Evolutionary conservation across 1,284 basidiomycete species (phyloP), one percentile per base, ranked within the genome.

Genomic region (Tilletia indica): DNA sequence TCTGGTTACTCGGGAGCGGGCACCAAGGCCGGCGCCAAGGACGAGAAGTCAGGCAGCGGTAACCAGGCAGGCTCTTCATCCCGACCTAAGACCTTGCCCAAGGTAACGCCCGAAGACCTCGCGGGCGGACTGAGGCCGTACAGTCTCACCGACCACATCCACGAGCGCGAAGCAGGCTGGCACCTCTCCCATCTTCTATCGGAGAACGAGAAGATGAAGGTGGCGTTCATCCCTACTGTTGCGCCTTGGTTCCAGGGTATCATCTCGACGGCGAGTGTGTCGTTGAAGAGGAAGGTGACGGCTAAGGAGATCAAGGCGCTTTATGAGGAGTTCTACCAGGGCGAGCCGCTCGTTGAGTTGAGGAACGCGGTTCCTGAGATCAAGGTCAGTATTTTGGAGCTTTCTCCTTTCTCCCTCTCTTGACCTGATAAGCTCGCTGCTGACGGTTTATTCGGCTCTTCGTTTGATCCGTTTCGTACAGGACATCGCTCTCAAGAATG

Each of bases 171-270:
- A 86, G 92, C 94, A 0, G 90, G 90, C 1, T 86, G 87, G 72
- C 96, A 97, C 84, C 89, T 99, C 61, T 89, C 91, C 1, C 86
- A 84, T 19, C 88, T 96, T 14, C 61, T 70, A 42, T 31, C 39
- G 25, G 21, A 34, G 34, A 58, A 11, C 31, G 70, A 67, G 47
- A 34, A 73, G 5, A 86, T 96, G 74, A 89, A 90, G 74, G 84
- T 98, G 42, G 92, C 91, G 11, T 99, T 99, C 85, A 87, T 94
- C 48, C 96, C 96, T 0, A 87, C 88, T 67, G 93, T 98, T 16
- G 91, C 91, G 0, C 91, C 94, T 4, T 99, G 95, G 94, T 99
- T 97, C 87, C 93, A 93, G 77, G 96, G 97, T 5, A 99, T 99
- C 85, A 86, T 97, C 76, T 92, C 92, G 58, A 92, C 93, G 49